Evolutionary conservation across 768 basidiomycete genomes (phyloP).

Genomic region (Boletus reticuloceps): DNA sequence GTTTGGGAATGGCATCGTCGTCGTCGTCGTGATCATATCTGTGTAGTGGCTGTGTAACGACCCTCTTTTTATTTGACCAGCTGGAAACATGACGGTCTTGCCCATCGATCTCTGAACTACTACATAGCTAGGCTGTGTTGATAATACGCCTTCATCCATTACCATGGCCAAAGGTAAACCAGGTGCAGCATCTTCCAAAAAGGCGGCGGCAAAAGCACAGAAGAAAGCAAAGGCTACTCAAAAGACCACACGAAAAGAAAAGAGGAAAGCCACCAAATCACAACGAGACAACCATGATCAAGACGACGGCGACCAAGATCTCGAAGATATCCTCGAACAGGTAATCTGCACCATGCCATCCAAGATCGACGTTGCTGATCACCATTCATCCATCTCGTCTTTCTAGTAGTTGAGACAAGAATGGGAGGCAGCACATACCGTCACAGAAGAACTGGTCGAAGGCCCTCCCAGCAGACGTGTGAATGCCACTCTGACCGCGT

Average conservation of each 20-base stretch:
- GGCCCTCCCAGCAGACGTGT: conserved; percentile 82
- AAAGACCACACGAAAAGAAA: conserved; percentile 69
- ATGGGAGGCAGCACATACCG: conserved; percentile 79
- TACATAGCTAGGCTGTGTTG: background rate
- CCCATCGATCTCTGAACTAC: no score
- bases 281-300: conserved; percentile 51
- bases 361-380: background rate
- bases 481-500: conserved; percentile 78
- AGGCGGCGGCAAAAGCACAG: conserved; percentile 50
- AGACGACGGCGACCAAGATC: conserved; percentile 66
- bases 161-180: conserved; percentile 23
- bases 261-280: conserved; percentile 51
- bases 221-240: conserved; percentile 67
- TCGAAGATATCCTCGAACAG: conserved; percentile 82
- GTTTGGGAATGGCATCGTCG: conserved; percentile 25
- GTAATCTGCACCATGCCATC: conserved; percentile 34
- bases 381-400: background rate
- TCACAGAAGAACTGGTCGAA: conserved; percentile 82
- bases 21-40: no score
- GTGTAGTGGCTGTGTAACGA: conserved; percentile 1
- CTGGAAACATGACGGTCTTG: no score
- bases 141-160: background rate
- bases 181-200: conserved; percentile 29
- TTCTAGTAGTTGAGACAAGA: conserved; percentile 70
- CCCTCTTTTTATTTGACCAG: no score